Percentiles rank a stretch among this genome's conserved stretches.
Conservation (phyloP, 257 asterid species). For the Anisodus acutangulus region DNA sequence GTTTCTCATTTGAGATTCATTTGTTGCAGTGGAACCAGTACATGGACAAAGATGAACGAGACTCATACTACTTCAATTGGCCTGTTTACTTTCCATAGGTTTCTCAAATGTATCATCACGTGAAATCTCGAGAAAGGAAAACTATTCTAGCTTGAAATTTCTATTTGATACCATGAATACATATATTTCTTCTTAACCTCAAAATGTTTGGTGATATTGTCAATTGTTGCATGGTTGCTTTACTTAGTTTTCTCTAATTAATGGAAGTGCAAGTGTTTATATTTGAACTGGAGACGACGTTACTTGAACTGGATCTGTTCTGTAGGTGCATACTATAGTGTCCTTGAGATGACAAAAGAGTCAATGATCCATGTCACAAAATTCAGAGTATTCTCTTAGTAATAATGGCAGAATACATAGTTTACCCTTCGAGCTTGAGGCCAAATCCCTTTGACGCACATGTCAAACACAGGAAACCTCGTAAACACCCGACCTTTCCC, state of each 20-base stretch:
- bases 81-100: slow-evolving; percentile 66
- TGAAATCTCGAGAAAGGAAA: not conserved
- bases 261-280: not conserved
- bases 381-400: not conserved
- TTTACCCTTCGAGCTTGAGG: no score
- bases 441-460: no score
- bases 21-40: slow-evolving; percentile 78
- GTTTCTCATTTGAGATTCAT: slow-evolving; percentile 20
- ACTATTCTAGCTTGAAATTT: not conserved
- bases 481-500: no score
- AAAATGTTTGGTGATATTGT: not conserved
- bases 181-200: not conserved
- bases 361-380: not conserved
- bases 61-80: slow-evolving; percentile 91
- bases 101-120: not conserved
- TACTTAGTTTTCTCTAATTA: slow-evolving; percentile 30
- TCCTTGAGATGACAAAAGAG: not conserved
- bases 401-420: no score
- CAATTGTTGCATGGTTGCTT: not conserved
- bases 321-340: not conserved
- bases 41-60: slow-evolving; percentile 59
- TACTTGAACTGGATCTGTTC: not conserved
- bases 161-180: slow-evolving; percentile 10
- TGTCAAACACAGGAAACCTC: no score
- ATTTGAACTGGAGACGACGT: not conserved